Conservation (phyloP, 441 rosid species). For the Viola pubescens region DNA sequence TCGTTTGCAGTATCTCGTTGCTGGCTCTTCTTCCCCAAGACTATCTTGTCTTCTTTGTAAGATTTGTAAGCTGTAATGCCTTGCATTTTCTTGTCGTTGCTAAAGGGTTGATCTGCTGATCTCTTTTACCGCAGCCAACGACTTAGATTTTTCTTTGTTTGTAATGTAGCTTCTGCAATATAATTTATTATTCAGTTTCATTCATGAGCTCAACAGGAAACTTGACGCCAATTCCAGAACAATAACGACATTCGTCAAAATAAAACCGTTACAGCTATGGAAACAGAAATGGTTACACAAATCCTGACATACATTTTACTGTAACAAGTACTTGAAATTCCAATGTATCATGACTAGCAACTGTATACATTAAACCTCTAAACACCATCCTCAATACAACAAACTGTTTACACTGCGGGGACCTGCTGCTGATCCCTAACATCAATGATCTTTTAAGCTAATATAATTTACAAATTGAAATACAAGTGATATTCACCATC, state of each 20-base stretch:
- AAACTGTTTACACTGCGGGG: no score
- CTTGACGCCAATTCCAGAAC: no score
- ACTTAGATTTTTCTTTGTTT: slow-evolving; percentile 10
- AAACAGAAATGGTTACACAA: background rate
- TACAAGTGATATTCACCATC: no score
- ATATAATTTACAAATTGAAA: no score
- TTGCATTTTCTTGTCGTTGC: slow-evolving; percentile 14
- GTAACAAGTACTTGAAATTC: slow-evolving; percentile 36
- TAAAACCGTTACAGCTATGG: background rate
- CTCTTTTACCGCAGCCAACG: slow-evolving; percentile 9
- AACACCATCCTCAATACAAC: no score
- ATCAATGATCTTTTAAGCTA: no score
- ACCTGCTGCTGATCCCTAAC: no score
- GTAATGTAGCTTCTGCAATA: slow-evolving; percentile 22
- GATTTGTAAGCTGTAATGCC: slow-evolving; percentile 11
- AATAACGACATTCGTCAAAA: no score
- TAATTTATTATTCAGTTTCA: slow-evolving; percentile 12
- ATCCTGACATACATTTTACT: background rate
- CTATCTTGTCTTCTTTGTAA: slow-evolving; percentile 20
- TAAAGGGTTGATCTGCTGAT: slow-evolving; percentile 16
- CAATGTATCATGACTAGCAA: slow-evolving; percentile 6
- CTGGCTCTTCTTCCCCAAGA: slow-evolving; percentile 9
- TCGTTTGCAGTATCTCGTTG: slow-evolving; percentile 22
- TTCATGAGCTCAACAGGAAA: no score
- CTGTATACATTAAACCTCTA: no score